Percentiles rank a stretch among this genome's conserved stretches.
phyloP scores from a whole-genome alignment of 176 grass and related monocot species.

The Raddia distichophylla region DNA sequence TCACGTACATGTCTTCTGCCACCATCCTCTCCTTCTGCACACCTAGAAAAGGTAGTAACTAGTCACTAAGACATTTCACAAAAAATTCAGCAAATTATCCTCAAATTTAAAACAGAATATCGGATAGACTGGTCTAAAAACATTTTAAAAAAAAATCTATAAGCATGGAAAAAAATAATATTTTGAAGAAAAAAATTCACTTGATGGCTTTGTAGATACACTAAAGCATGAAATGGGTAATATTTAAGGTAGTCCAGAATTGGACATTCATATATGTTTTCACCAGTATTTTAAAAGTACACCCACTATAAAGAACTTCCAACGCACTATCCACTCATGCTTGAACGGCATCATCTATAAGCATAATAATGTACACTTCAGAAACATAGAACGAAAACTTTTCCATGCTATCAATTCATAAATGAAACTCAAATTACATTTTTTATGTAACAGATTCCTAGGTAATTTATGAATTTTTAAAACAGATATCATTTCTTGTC shows the following conservation, averaged over 20 bases:
- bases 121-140: background rate
- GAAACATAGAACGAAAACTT: background rate
- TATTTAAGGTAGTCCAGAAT: background rate
- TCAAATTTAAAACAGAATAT: background rate
- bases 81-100: background rate
- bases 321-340: background rate
- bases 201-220: background rate
- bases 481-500: background rate
- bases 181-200: slow-evolving; percentile 4
- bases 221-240: background rate
- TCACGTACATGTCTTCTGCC: slow-evolving; percentile 84
- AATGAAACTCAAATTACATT: background rate
- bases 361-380: background rate
- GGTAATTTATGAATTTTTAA: background rate
- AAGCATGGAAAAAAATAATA: background rate
- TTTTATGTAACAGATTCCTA: background rate
- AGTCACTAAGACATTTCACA: background rate
- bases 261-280: background rate
- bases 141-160: background rate
- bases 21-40: slow-evolving; percentile 98
- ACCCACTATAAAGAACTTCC: background rate
- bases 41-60: slow-evolving; percentile 44
- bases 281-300: background rate
- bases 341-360: background rate
- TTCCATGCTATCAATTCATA: background rate